Evolutionary conservation across 768 basidiomycete genomes (phyloP).

Genomic region (Naganishia vishniacii): DNA sequence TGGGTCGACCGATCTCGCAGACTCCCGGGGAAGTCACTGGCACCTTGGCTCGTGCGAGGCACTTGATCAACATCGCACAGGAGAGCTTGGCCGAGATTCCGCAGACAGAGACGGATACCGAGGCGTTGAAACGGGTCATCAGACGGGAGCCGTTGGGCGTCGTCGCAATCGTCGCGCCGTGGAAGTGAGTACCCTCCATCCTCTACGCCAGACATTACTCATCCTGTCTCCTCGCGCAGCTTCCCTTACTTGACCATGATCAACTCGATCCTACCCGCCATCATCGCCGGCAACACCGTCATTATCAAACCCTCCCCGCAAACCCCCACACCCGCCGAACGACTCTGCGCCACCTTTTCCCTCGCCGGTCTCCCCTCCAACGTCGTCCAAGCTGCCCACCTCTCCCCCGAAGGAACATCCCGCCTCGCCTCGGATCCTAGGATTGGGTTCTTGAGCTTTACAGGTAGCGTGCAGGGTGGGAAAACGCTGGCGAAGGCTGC

Average conservation of each 20-base stretch:
- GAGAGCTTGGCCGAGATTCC: constrained; percentile 67
- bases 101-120: constrained; percentile 69
- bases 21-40: constrained; percentile 72
- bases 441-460: constrained; percentile 82
- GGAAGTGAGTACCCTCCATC: constrained; percentile 17
- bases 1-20: constrained; percentile 84
- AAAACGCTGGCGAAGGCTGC: constrained; percentile 68
- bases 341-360: constrained; percentile 64
- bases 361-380: constrained; percentile 71
- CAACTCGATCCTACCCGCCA: constrained; percentile 85
- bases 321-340: constrained; percentile 81
- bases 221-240: constrained; percentile 50
- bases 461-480: constrained; percentile 78
- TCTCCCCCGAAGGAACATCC: constrained; percentile 55
- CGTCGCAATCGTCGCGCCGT: constrained; percentile 57
- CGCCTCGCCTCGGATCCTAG: constrained; percentile 61
- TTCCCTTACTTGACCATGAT: constrained; percentile 84
- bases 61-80: constrained; percentile 78
- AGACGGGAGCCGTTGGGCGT: constrained; percentile 78
- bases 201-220: background rate
- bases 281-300: constrained; percentile 82
- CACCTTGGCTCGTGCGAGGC: constrained; percentile 70
- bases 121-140: constrained; percentile 78
- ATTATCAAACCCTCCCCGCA: constrained; percentile 95
- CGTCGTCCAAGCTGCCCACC: constrained; percentile 53